Evolutionary conservation across 2,329 filamentous ascomycete species (phyloP), one percentile per base, ranked within the genome.

Genomic region (Fusarium xyrophilum): DNA sequence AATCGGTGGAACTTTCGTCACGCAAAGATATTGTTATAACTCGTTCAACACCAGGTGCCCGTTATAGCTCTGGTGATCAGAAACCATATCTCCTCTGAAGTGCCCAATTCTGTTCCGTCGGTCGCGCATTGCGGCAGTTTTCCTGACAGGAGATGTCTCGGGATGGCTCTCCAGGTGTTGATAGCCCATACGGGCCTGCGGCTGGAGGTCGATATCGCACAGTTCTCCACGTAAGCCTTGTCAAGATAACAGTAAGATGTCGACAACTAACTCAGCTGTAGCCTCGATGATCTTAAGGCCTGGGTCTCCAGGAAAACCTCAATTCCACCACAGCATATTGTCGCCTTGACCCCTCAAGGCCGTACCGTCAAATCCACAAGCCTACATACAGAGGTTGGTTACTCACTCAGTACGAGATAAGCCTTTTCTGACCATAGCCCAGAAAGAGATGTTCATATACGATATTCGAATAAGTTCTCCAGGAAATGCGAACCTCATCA

Each of bases 381-480:
- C 36, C 85, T 97, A 48, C 87, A 93, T 69, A 89, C 88, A 36
- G 95, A 97, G 86, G 92, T 93, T 51, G 48, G 62, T 59, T 32
- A 53, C 46, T 33, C 21, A 39, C 30, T 33, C 21, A 39, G 30
- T 47, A 56, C 19, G 56, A 42, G 28, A 48, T 39, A 43, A 36
- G 44, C 17, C 52, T n/a, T 61, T 39, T 40, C 65, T 75, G 32
- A 73, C 66, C 23, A 43, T 43, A 14, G 36, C 7, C 7, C 51
- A 96, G 91, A 92, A 88, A 70, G 93, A 98, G 77, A 89, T 99
- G 60, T 98, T 92, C 77, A 88, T 98, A 54, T 99, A 97, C 80
- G 93, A 97, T 79, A 91, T 93, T 66, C 89, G 90, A 71, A 88
- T 91, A 73, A 88, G 91, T 68, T 82, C 85, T 53, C 74, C 84